Conservation (phyloP, 2,329 filamentous ascomycete species). For the Hypoxylon sp. region DNA sequence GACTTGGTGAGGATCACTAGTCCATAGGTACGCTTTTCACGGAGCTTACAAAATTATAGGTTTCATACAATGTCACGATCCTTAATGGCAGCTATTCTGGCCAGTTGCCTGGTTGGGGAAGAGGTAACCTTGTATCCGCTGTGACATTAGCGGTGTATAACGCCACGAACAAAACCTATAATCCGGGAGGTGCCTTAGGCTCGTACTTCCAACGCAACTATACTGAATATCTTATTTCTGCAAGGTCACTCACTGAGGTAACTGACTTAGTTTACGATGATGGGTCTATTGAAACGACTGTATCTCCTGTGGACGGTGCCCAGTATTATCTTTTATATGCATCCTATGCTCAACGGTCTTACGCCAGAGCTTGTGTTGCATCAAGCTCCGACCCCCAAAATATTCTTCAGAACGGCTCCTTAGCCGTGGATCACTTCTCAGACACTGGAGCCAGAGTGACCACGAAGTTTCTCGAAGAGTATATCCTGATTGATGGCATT, state of each 20-base stretch:
- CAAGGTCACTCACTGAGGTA: not conserved
- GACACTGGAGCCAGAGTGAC: not conserved
- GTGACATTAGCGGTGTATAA: not conserved
- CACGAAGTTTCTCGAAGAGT: conserved; percentile 1
- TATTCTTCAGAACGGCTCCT: conserved; percentile 1
- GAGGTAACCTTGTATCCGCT: not conserved
- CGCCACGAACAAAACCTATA: not conserved
- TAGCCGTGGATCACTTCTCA: not conserved
- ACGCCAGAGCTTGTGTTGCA: not conserved
- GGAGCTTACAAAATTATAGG: not conserved
- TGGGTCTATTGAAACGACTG: not conserved
- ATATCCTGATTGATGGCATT: conserved; percentile 1
- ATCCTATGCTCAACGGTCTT: conserved; percentile 1
- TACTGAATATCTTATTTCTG: not conserved
- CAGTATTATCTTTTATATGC: not conserved
- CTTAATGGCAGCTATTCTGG: not conserved
- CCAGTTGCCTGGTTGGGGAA: conserved; percentile 1
- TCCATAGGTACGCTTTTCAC: not conserved
- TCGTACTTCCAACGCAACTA: not conserved
- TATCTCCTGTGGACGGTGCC: not conserved
- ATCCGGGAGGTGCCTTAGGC: not conserved
- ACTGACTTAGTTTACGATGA: not conserved
- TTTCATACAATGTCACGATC: not conserved
- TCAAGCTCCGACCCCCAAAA: not conserved
- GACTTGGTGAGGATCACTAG: not conserved